Evolutionary conservation across 805 yeast species (phyloP).

Genomic region (Lachancea sp.): DNA sequence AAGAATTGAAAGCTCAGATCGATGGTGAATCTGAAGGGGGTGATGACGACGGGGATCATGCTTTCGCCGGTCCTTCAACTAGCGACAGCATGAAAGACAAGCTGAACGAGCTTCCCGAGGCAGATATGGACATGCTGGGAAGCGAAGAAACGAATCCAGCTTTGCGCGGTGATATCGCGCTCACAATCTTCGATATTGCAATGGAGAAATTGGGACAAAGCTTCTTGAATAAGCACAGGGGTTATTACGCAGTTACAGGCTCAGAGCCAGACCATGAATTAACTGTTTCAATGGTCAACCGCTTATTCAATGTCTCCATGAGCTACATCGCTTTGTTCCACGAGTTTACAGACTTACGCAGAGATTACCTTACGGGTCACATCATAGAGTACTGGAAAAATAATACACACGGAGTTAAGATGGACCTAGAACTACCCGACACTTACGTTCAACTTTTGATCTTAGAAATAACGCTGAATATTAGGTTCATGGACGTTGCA

Average conservation of each 20-base stretch:
- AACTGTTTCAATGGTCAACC: slow-evolving; percentile 22
- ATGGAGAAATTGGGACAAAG: slow-evolving; percentile 40
- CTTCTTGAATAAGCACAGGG: slow-evolving; percentile 29
- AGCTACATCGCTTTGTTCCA: slow-evolving; percentile 57
- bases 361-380: slow-evolving; percentile 60
- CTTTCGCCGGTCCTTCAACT: slow-evolving; percentile 42
- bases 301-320: slow-evolving; percentile 37
- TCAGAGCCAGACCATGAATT: slow-evolving; percentile 33
- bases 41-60: slow-evolving; percentile 27
- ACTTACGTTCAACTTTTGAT: slow-evolving; percentile 37
- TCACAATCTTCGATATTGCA: slow-evolving; percentile 64
- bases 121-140: slow-evolving; percentile 79
- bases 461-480: slow-evolving; percentile 58
- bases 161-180: slow-evolving; percentile 62
- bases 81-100: slow-evolving; percentile 55
- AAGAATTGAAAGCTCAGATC: slow-evolving; percentile 26
- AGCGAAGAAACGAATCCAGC: slow-evolving; percentile 81
- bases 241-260: slow-evolving; percentile 28
- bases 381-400: slow-evolving; percentile 48
- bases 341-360: slow-evolving; percentile 60
- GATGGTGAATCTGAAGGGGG: slow-evolving; percentile 32
- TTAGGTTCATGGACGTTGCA: slow-evolving; percentile 44
- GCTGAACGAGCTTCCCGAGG: slow-evolving; percentile 74
- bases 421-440: slow-evolving; percentile 26
- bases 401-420: slow-evolving; percentile 33